Base-by-base conservation (phyloP, 352 stramenopile genomes). In the Plasmopara muralis region DNA sequence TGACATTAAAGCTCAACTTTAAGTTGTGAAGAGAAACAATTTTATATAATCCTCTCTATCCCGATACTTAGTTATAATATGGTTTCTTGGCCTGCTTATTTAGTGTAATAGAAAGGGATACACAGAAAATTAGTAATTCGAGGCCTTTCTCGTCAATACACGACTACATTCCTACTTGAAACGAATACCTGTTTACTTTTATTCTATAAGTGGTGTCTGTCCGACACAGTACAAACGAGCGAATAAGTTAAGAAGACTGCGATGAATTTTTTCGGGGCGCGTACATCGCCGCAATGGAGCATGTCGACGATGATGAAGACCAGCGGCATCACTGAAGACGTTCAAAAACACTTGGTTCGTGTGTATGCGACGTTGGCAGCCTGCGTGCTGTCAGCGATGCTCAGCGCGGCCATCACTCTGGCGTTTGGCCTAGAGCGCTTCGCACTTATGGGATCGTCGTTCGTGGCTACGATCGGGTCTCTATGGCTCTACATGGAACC, bases 361-460 rank as follows among this genome's bases (percentile, higher is more conserved):
- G 80, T 91, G 39, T 91, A 91, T 65, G 62, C 77, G 52, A 86
- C 76, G 46, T 70, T 91, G 35, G 40, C 75, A 16, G 62, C 66
- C 45, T 86, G 74, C 40, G 66, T 91, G 37, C 53, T 91, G 49
- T 64, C 62, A 38, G 67, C 75, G 9, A 71, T 77, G 47, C 42
- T 84, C 39, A 70, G 63, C 45, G 65, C 67, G 15, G 69, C 52
- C 42, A 49, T 61, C n/a, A 71, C 68, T 44, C 33, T 87, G 52
- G 25, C 55, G 13, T 64, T 79, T 16, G 66, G 72, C 12, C 60
- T 63, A 4, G 58, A 71, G 39, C 54, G 51, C 61, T 70, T 37
- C 53, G 83, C 51, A 48, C 68, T 57, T 40, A 55, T 70, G 37
- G 69, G 70, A 38, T 83, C 67, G 60, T 80, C 83, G 41, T 35